phyloP scores from a whole-genome alignment of 257 asterid species.

The Paraleonurus japonicus region DNA sequence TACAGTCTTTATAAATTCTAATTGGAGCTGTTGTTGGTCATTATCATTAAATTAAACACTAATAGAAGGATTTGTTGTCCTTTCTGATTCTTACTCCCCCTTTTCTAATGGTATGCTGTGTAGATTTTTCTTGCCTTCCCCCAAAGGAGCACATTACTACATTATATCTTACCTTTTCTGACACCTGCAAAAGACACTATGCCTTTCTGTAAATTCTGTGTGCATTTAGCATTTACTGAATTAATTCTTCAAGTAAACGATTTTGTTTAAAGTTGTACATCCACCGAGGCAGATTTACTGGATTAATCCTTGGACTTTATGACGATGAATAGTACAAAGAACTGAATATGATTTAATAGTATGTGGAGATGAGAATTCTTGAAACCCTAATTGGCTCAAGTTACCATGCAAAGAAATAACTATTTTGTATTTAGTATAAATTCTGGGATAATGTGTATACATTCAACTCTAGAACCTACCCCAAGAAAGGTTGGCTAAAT shows the following conservation, averaged over 20 bases:
- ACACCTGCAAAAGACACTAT: neutral
- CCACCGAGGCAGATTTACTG: neutral
- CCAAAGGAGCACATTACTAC: neutral
- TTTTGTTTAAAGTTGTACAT: neutral
- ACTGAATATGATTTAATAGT: neutral
- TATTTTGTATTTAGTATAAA: no score
- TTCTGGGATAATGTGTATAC: neutral
- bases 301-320: neutral
- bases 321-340: neutral
- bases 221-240: neutral
- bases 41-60: neutral
- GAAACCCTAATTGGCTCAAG: neutral
- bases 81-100: neutral
- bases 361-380: neutral
- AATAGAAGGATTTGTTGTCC: neutral
- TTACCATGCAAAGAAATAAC: neutral
- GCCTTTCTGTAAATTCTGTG: neutral
- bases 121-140: neutral
- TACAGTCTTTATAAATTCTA: neutral
- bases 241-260: no score
- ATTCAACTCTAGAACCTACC: neutral
- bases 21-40: neutral
- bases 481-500: neutral
- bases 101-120: neutral
- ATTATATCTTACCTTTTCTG: neutral